phyloP scores from a whole-genome alignment of 805 yeast species.

The Kluyveromyces dobzhanskii region DNA sequence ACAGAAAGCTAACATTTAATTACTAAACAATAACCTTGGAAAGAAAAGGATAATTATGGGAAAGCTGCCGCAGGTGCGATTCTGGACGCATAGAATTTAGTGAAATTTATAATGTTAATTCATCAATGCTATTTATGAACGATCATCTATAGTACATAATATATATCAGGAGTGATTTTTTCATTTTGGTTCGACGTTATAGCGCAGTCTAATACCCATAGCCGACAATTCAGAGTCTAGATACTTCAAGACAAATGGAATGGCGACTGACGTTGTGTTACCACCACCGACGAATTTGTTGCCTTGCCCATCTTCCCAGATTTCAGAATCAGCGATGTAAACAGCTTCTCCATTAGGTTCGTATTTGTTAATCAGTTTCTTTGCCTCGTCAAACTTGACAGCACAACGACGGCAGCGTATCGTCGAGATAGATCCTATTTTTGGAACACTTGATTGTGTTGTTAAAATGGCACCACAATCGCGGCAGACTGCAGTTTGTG shows the following conservation, averaged over 20 bases:
- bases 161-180: neutral
- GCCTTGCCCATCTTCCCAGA: constrained; percentile 98
- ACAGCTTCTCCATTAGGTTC: constrained; percentile 27
- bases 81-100: too few relatives aligned
- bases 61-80: too few relatives aligned
- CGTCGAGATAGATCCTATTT: constrained; percentile 72
- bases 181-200: constrained; percentile 65
- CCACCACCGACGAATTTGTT: constrained; percentile 85
- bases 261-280: constrained; percentile 89
- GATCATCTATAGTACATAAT: constrained; percentile 1
- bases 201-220: constrained; percentile 92
- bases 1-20: too few relatives aligned
- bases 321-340: constrained; percentile 56
- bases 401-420: constrained; percentile 92
- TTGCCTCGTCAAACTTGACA: constrained; percentile 49
- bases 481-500: constrained; percentile 85
- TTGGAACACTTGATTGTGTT: constrained; percentile 84
- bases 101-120: too few relatives aligned
- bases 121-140: constrained; percentile 5
- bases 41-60: too few relatives aligned
- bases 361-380: constrained; percentile 31
- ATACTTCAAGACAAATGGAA: constrained; percentile 93
- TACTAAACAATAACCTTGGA: too few relatives aligned
- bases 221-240: constrained; percentile 93
- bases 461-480: constrained; percentile 88